Conservation (phyloP, 2,329 filamentous ascomycete genomes). For the Davidsoniella eucalypti region DNA sequence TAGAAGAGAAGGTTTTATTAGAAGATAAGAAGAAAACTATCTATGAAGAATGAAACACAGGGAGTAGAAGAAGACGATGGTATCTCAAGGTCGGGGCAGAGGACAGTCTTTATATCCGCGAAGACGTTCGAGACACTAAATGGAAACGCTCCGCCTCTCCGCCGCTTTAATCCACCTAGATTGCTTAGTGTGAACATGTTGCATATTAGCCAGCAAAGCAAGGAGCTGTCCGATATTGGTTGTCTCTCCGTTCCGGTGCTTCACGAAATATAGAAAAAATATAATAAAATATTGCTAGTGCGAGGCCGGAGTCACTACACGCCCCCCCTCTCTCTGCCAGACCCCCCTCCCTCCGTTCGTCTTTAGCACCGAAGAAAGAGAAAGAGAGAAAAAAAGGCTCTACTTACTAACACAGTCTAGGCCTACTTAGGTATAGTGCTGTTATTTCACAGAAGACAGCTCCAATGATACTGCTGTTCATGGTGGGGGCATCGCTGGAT, state of each 20-base stretch:
- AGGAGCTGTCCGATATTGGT: background rate
- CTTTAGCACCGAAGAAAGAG: background rate
- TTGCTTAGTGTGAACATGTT: background rate
- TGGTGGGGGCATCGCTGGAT: too few species aligned
- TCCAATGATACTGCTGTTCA: too few species aligned
- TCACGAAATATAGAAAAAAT: background rate
- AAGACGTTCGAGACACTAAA: background rate
- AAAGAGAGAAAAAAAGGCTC: background rate
- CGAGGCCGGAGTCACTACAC: constrained; percentile 6
- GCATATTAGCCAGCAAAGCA: background rate
- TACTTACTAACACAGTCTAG: constrained; percentile 1
- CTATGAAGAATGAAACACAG: background rate
- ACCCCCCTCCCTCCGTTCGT: background rate
- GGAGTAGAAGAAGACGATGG: background rate
- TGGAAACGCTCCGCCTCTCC: background rate
- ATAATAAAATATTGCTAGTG: background rate
- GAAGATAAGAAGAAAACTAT: background rate
- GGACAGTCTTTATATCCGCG: constrained; percentile 7
- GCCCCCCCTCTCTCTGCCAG: background rate
- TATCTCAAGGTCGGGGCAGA: background rate
- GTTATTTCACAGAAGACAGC: background rate
- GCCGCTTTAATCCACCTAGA: background rate
- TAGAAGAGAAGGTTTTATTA: background rate
- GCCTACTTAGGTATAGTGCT: background rate
- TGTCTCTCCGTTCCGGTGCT: background rate